Base-by-base conservation (phyloP, 2,329 filamentous ascomycete genomes). In the Dactylellina cionopaga region DNA sequence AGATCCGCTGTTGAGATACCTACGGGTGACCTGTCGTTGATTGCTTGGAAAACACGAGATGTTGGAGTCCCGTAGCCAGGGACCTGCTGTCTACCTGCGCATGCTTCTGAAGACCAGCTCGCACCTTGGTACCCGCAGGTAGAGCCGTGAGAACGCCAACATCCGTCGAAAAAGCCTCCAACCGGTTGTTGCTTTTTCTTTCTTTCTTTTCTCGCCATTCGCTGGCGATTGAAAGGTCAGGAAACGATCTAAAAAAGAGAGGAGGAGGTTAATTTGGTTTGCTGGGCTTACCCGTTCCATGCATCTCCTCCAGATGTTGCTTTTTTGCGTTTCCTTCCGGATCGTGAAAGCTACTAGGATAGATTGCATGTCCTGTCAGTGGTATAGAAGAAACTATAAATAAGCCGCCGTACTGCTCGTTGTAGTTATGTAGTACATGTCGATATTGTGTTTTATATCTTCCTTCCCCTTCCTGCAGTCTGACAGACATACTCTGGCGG, bases 211-310 rank as follows among this genome's bases (percentile, higher is more conserved):
- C 27, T 33, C 13, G 15, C 47, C n/a, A 24, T 47, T 56, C 7
- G 41, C 44, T 58, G 5, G 62, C 52, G 51, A 66, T 51, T 56
- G 41, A 66, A 66, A 43, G 39, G 62, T 25, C n/a, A 27, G 62
- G 44, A 52, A 47, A 35, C 43, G 43, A 66, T 51, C 43, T 66
- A 41, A 47, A 56, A 58, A 46, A 66, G 41, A 33, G 51, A 19
- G 47, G 56, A 58, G 35, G 56, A 56, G 52, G 51, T 66, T 66
- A 66, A 58, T 66, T 66, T 66, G n/a, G n/a, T n/a, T n/a, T n/a
- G n/a, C n/a, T n/a, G 41, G 62, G 62, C 41, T 39, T 49, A 49
- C 51, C 51, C 60, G 47, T 27, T 54, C 43, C 49, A 35, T 54
- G 39, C 52, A 65, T 56, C 62, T 66, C 44, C 46, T 58, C 43